A percentile compares a stretch with the other conserved stretches of the same genome.
Evolutionary conservation across 2,329 filamentous ascomycete genomes (phyloP).

Genomic region (Neonectria sp.): DNA sequence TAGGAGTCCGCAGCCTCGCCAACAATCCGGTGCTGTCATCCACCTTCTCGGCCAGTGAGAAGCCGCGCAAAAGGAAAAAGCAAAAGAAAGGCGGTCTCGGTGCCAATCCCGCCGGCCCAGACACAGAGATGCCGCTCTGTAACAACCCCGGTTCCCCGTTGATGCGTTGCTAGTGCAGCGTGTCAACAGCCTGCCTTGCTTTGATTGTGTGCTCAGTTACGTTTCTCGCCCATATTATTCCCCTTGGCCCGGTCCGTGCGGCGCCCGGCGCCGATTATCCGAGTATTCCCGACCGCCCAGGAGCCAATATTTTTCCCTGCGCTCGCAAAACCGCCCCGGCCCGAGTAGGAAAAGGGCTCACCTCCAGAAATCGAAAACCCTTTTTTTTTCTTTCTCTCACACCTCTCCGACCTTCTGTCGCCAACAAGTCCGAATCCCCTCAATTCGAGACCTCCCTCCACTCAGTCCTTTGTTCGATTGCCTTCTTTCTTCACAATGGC

Average conservation of each 20-base stretch:
- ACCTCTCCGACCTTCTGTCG: conserved; percentile 22
- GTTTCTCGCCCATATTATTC: background rate
- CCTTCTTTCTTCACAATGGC: conserved; percentile 59
- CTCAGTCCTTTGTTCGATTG: conserved; percentile 50
- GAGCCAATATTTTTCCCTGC: conserved; percentile 44
- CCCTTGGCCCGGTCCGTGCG: conserved; percentile 50
- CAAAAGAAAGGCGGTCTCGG: background rate
- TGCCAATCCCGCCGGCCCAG: background rate
- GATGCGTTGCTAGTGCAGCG: background rate
- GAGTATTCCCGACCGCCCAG: conserved; percentile 48
- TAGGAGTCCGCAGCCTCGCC: background rate
- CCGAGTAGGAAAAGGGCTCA: conserved; percentile 48
- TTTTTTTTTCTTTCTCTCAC: conserved; percentile 35
- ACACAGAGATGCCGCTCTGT: background rate
- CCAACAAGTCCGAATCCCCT: conserved; percentile 28
- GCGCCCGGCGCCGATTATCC: conserved; percentile 49
- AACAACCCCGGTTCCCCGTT: background rate
- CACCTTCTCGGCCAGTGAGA: conserved; percentile 19
- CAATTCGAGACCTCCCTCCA: conserved; percentile 49
- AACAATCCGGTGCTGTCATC: background rate
- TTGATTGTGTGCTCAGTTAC: background rate
- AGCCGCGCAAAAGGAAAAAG: conserved; percentile 11
- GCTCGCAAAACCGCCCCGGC: conserved; percentile 26
- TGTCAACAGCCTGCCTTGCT: background rate
- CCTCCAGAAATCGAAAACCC: conserved; percentile 35